Evolutionary conservation across 2,329 filamentous ascomycete genomes (phyloP).

Genomic region (Colletotrichum gigasporum): DNA sequence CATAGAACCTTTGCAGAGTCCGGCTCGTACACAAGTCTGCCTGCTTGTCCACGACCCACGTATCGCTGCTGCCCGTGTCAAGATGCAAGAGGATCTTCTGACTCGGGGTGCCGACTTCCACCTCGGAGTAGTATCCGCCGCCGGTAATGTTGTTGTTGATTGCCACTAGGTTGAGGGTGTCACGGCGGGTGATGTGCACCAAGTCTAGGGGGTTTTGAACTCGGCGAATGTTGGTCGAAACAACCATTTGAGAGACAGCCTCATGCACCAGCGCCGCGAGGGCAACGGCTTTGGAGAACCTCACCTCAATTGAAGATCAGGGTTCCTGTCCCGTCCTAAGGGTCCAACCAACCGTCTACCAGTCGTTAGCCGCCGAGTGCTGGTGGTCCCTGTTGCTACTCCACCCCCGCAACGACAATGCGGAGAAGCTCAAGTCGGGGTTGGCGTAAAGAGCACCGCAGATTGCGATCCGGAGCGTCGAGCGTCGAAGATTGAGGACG

Average conservation of each 20-base stretch:
- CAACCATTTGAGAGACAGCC: slow-evolving; percentile 12
- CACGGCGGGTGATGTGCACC: slow-evolving; percentile 27
- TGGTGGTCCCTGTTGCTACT: neutral
- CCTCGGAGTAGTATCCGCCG: slow-evolving; percentile 72
- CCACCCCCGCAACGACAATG: slow-evolving; percentile 8
- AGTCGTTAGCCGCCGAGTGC: neutral
- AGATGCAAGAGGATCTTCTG: slow-evolving; percentile 67
- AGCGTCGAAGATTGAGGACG: neutral
- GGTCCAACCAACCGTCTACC: neutral
- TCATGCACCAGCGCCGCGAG: slow-evolving; percentile 2
- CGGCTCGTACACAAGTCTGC: slow-evolving; percentile 21
- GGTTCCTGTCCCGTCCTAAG: neutral
- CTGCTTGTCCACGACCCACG: slow-evolving; percentile 60
- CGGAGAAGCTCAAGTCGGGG: slow-evolving; percentile 11
- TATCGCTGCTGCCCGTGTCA: slow-evolving; percentile 75
- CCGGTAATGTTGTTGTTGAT: slow-evolving; percentile 62
- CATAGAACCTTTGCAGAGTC: neutral
- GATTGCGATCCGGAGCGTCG: neutral
- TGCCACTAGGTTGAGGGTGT: slow-evolving; percentile 44
- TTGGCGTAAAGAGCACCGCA: neutral
- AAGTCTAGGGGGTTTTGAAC: slow-evolving; percentile 6
- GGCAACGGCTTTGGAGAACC: neutral
- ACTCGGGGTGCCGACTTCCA: slow-evolving; percentile 68
- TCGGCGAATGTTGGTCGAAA: slow-evolving; percentile 15
- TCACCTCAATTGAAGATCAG: neutral